Evolutionary conservation across 75 land plant species (phyloP).

Genomic region (Picea glauca): DNA sequence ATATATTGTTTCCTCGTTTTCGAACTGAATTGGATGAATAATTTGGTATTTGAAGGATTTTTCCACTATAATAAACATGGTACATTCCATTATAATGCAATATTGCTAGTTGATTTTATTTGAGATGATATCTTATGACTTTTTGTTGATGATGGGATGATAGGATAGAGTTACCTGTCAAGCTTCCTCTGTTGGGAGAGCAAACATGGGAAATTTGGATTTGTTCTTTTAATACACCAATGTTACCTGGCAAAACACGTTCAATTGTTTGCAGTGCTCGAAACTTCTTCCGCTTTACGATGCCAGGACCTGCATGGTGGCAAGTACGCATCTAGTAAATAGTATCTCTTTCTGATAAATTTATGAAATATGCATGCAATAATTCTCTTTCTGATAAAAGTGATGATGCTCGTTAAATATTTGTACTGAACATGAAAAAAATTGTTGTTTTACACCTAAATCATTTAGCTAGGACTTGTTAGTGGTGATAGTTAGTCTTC

Average conservation of each 20-base stretch:
- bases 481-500: too few species aligned
- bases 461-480: too few species aligned
- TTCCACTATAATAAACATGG: not conserved
- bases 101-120: not conserved
- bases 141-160: conserved; percentile 9
- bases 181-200: conserved; percentile 78
- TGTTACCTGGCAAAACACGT: conserved; percentile 97
- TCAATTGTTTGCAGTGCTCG: conserved; percentile 99
- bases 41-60: not conserved
- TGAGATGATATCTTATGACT: not conserved
- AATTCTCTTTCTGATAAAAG: not conserved
- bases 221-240: conserved; percentile 96
- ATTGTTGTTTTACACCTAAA: too few species aligned
- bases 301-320: conserved; percentile 98
- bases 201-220: conserved; percentile 96
- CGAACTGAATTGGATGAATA: not conserved
- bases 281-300: conserved; percentile 81
- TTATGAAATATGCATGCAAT: too few species aligned
- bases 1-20: not conserved
- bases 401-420: not conserved
- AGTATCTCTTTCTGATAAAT: not conserved
- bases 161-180: conserved; percentile 91
- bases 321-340: conserved; percentile 47
- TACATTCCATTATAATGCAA: conserved; percentile 1
- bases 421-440: not conserved